Percentiles rank a stretch among this genome's conserved stretches.
Evolutionary conservation across 129 eudicot genomes (phyloP).

Genomic region (sunflower (Helianthus annuus)): DNA sequence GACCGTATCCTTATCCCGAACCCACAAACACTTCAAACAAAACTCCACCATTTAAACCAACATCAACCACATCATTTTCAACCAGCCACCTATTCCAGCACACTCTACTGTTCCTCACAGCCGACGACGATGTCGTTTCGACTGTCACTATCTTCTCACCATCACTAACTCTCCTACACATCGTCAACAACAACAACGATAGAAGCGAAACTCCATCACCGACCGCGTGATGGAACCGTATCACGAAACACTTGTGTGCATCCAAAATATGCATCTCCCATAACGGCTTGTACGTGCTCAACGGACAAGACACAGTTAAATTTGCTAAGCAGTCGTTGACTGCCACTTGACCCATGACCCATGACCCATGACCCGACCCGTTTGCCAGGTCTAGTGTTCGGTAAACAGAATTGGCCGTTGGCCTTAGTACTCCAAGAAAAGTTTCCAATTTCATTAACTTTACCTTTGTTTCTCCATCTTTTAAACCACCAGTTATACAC

Average conservation of each 20-base stretch:
- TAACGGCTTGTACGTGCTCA: constrained; percentile 62
- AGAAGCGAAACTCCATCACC: constrained; percentile 88
- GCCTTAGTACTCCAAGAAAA: no score
- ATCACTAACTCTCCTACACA: constrained; percentile 51
- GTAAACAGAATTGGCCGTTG: no score
- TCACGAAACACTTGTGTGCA: constrained; percentile 61
- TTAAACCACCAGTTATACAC: no score
- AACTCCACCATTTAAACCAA: constrained; percentile 53
- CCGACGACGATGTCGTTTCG: neutral
- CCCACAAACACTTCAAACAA: constrained; percentile 55
- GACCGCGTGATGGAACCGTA: constrained; percentile 88
- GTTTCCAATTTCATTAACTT: no score
- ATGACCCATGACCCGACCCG: no score
- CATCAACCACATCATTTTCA: constrained; percentile 54
- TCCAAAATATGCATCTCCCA: constrained; percentile 76
- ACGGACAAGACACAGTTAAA: constrained; percentile 62
- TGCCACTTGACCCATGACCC: no score
- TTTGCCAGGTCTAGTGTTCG: no score
- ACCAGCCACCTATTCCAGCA: constrained; percentile 14
- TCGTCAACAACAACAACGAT: constrained; percentile 61
- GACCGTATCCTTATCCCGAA: constrained; percentile 53
- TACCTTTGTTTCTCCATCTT: no score
- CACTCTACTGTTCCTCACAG: neutral
- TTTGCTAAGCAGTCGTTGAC: constrained; percentile 72
- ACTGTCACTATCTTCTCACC: constrained; percentile 40